These are phyloP conservation scores for Neofusicoccum cordaticola DNA, from an alignment of 2,329 filamentous ascomycete species.

Conservation along the genomic window DNA sequence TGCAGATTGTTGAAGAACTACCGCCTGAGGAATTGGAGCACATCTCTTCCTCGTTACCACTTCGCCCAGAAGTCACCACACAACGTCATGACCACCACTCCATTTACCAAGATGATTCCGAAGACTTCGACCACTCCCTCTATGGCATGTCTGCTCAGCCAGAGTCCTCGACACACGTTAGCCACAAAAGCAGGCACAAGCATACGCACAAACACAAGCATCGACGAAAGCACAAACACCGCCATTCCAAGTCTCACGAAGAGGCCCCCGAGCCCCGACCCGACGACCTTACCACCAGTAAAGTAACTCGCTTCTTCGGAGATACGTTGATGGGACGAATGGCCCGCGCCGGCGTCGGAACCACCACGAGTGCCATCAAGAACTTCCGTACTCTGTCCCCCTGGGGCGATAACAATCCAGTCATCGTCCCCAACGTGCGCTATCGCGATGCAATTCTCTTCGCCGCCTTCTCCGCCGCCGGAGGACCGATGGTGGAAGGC, in stretches of 20 bases:
- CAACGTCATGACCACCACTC: neutral
- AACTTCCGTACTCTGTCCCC: constrained; percentile 34
- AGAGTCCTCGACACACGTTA: neutral
- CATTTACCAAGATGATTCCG: neutral
- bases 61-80: neutral
- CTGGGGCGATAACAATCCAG: constrained; percentile 41
- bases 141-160: neutral
- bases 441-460: constrained; percentile 39
- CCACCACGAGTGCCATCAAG: constrained; percentile 32
- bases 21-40: neutral
- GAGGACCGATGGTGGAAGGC: constrained; percentile 33
- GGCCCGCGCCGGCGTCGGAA: constrained; percentile 34
- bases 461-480: constrained; percentile 37
- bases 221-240: neutral
- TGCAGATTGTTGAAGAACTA: neutral
- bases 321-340: constrained; percentile 37
- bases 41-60: neutral
- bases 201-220: neutral
- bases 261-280: neutral
- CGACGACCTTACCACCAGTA: constrained; percentile 26
- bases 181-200: neutral
- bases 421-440: constrained; percentile 39
- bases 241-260: neutral
- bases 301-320: constrained; percentile 35
- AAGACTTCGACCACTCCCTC: neutral